A percentile compares a stretch with the other conserved stretches of the same genome.
Evolutionary conservation across 257 asterid genomes (phyloP).

Genomic region (Forsythia viridissima): DNA sequence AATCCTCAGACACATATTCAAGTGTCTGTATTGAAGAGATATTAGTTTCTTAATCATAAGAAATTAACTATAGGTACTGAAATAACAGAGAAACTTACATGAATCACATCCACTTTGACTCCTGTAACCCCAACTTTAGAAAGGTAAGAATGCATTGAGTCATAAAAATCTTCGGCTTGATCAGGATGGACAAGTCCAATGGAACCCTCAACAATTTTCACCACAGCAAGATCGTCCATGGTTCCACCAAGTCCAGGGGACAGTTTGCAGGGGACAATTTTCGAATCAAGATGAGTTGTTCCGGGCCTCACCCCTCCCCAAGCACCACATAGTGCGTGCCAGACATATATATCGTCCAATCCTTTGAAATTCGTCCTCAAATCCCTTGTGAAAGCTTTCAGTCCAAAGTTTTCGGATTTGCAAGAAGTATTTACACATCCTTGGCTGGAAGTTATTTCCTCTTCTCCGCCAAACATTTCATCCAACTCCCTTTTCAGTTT

Average conservation of each 20-base stretch:
- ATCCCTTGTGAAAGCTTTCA: conserved; percentile 59
- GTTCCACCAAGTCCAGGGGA: conserved; percentile 75
- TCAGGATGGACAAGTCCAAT: conserved; percentile 73
- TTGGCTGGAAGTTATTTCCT: conserved; percentile 16
- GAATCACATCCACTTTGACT: conserved; percentile 74
- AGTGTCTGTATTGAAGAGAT: conserved; percentile 33
- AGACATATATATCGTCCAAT: conserved; percentile 67
- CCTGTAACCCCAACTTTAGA: conserved; percentile 67
- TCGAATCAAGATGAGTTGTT: conserved; percentile 50
- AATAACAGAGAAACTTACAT: conserved; percentile 36
- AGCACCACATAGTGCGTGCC: conserved; percentile 80
- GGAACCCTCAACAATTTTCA: conserved; percentile 66
- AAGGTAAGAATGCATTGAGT: conserved; percentile 70
- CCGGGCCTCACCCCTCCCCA: conserved; percentile 84
- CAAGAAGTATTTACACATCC: conserved; percentile 36
- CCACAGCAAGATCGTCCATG: conserved; percentile 74
- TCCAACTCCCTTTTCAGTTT: conserved; percentile 41
- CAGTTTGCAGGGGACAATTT: conserved; percentile 45
- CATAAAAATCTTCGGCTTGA: conserved; percentile 61
- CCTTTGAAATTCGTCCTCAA: conserved; percentile 58
- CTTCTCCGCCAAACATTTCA: conserved; percentile 44
- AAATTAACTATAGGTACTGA: neutral
- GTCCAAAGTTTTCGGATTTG: conserved; percentile 35
- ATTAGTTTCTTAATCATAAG: neutral
- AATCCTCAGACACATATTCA: conserved; percentile 58